Evolutionary conservation across 2,329 filamentous ascomycete species (phyloP).

Genomic region (Trichophaea hybrida): DNA sequence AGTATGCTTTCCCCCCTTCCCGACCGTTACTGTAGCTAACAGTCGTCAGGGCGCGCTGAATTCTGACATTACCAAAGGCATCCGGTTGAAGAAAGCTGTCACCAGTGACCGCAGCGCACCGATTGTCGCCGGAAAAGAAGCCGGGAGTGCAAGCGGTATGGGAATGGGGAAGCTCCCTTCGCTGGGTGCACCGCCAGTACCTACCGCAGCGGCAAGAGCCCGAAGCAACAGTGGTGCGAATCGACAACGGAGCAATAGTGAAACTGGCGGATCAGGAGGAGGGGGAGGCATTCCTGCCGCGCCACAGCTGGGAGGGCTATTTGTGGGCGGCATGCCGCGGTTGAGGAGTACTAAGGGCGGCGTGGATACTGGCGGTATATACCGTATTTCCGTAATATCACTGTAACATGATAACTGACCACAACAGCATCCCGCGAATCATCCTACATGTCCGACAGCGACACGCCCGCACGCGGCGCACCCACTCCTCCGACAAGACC

Average conservation of each 20-base stretch:
- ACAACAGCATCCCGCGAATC: slow-evolving; percentile 35
- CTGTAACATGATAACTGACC: not conserved
- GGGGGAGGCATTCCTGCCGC: slow-evolving; percentile 41
- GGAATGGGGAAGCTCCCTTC: slow-evolving; percentile 14
- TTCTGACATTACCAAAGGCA: slow-evolving; percentile 73
- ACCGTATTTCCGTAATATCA: not conserved
- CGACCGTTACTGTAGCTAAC: not conserved
- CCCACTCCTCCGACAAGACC: slow-evolving; percentile 43
- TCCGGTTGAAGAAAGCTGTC: slow-evolving; percentile 64
- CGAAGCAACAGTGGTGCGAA: slow-evolving; percentile 14
- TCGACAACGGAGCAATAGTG: slow-evolving; percentile 16
- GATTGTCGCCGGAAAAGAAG: slow-evolving; percentile 39
- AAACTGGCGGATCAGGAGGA: slow-evolving; percentile 10
- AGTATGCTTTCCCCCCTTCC: not conserved
- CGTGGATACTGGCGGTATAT: slow-evolving; percentile 54
- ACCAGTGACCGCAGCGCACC: slow-evolving; percentile 90
- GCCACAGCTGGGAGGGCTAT: slow-evolving; percentile 74
- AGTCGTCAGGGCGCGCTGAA: slow-evolving; percentile 61
- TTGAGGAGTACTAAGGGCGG: slow-evolving; percentile 74
- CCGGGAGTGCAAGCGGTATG: slow-evolving; percentile 31
- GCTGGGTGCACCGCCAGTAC: slow-evolving; percentile 11
- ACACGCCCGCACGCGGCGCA: slow-evolving; percentile 45
- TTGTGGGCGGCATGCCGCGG: slow-evolving; percentile 91
- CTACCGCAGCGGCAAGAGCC: slow-evolving; percentile 5
- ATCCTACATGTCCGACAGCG: slow-evolving; percentile 70